phyloP scores from a whole-genome alignment of 2,329 filamentous ascomycete genomes.

The Ascomycota sp. region DNA sequence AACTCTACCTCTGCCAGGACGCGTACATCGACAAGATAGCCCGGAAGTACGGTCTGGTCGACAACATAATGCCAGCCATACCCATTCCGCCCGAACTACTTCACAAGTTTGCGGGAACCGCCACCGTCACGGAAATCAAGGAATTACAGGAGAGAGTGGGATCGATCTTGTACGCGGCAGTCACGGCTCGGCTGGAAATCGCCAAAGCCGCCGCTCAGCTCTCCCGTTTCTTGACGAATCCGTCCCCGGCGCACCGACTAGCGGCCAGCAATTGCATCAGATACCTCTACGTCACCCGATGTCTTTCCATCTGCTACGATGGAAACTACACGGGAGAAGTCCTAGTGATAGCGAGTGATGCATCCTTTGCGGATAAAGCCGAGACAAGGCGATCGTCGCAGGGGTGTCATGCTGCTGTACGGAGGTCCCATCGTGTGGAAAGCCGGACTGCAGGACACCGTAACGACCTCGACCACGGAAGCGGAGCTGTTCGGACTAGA shows the following conservation, averaged over 20 bases:
- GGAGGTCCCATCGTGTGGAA: not conserved
- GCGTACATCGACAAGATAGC: slow-evolving; percentile 1
- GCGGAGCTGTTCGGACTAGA: not conserved
- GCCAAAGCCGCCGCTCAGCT: not conserved
- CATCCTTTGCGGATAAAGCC: not conserved
- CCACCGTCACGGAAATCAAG: not conserved
- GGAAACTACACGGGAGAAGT: not conserved
- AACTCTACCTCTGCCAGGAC: not conserved
- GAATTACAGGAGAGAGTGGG: not conserved
- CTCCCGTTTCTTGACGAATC: not conserved
- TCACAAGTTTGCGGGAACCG: not conserved
- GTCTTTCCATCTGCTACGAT: not conserved
- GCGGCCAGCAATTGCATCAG: not conserved
- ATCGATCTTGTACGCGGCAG: not conserved
- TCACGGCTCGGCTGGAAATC: not conserved
- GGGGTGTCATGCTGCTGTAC: not conserved
- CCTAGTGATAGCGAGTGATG: not conserved
- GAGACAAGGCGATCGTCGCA: not conserved
- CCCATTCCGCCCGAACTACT: not conserved
- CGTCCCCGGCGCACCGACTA: not conserved
- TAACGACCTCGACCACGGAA: not conserved
- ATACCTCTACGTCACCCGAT: not conserved
- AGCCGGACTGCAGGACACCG: not conserved
- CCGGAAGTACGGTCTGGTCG: not conserved
- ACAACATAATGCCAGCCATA: not conserved